phyloP scores from a whole-genome alignment of 768 basidiomycete species.

The Glaciozyma antarctica region DNA sequence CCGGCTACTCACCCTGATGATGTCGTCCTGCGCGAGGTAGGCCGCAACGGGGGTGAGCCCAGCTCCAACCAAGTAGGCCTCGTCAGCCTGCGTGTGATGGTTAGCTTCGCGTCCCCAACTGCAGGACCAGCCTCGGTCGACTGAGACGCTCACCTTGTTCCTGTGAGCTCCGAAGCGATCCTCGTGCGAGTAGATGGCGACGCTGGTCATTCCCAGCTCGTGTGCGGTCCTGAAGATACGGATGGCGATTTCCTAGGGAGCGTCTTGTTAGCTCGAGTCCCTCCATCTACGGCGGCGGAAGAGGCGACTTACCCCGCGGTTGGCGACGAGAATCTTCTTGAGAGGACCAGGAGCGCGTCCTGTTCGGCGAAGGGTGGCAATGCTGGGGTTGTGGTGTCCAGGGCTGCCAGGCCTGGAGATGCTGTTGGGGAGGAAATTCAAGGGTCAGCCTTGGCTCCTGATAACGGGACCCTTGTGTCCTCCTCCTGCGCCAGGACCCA shows the following conservation, averaged over 20 bases:
- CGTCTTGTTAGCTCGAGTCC: neutral
- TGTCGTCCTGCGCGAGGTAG: slow-evolving; percentile 95
- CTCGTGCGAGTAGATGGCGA: slow-evolving; percentile 95
- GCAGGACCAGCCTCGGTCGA: neutral
- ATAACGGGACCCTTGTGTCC: neutral
- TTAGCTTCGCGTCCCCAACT: neutral
- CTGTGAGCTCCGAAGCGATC: slow-evolving; percentile 94
- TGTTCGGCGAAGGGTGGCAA: neutral
- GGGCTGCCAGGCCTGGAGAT: slow-evolving; percentile 2
- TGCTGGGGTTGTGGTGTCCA: neutral
- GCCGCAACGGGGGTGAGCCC: slow-evolving; percentile 93
- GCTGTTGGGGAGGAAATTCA: neutral
- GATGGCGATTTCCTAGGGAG: slow-evolving; percentile 74
- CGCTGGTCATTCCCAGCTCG: slow-evolving; percentile 97
- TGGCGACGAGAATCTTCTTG: slow-evolving; percentile 41
- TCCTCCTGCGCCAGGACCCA: neutral
- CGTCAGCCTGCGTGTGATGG: slow-evolving; percentile 61
- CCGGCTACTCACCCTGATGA: slow-evolving; percentile 61
- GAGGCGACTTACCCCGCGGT: slow-evolving; percentile 39
- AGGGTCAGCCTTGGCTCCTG: neutral
- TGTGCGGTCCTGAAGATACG: slow-evolving; percentile 86
- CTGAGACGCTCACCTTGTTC: slow-evolving; percentile 59
- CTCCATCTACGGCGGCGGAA: too few relatives aligned
- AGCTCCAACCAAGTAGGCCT: slow-evolving; percentile 95
- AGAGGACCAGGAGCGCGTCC: neutral